Base-by-base conservation (phyloP, 2,329 filamentous ascomycete genomes). In the Calycina herbarum region DNA sequence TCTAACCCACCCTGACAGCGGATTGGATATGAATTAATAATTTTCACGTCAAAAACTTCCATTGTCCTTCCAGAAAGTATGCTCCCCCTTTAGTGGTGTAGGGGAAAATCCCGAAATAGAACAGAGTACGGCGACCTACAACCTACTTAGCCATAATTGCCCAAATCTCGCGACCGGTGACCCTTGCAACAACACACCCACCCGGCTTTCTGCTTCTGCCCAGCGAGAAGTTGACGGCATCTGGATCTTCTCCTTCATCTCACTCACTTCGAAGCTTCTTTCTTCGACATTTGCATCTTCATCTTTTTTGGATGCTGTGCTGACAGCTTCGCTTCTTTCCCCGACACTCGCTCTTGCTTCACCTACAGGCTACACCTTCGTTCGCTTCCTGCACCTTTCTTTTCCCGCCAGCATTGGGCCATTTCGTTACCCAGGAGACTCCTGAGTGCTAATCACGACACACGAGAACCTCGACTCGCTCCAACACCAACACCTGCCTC, bases 281-380 rank as follows among this genome's bases (percentile, higher is more conserved):
- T 61, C 59, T 33, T 57, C 48, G 10, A 35, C 60, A 38, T 33
- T 51, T 56, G 29, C 42, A 59, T 60, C 63, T 59, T 62, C 48
- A 27, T 48, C 59, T 45, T 61, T 56, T 56, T 31, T 17, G 61
- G 15, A 27, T 29, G 51, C 31, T 51, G 17, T 48, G 51, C 54
- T 20, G 29, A 42, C 27, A 31, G 45, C 17, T 42, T 57, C 58
- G 62, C 65, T 24, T 42, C 40, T 42, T 20, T 24, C 59, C 15
- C 40, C 61, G 27, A 69, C 70, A 62, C 57, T 72, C 70, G 70
- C 67, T 72, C 66, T 54, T 62, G 45, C 61, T 48, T 61, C n/a
- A n/a, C 2, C 67, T 65, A 56, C 24, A 31, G 40, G 38, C 24
- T 20, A 60, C 56, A 66, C 70, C 45, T 61, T 72, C 70, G 65